Percentiles rank a stretch among this genome's conserved stretches.
Evolutionary conservation across 140 eudicot genomes (phyloP).

Genomic region (Senecio squalidus): DNA sequence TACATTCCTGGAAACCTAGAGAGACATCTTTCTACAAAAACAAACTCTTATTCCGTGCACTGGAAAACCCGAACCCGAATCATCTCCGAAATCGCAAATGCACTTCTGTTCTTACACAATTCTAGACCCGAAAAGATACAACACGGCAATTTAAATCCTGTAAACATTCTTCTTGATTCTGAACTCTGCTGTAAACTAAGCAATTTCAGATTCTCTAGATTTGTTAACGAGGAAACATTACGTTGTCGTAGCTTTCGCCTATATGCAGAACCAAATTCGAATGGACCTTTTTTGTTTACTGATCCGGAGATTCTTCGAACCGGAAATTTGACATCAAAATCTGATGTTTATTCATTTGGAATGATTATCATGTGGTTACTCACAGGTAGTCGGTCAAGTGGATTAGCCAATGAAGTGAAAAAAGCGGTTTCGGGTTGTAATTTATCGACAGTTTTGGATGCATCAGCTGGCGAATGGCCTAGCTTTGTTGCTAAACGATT

Average conservation of each 20-base stretch:
- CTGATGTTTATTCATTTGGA: slow-evolving; percentile 77
- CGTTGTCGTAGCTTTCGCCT: slow-evolving; percentile 66
- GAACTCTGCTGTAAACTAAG: slow-evolving; percentile 52
- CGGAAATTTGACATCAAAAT: slow-evolving; percentile 49
- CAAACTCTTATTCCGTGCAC: slow-evolving; percentile 28
- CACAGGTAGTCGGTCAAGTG: slow-evolving; percentile 46
- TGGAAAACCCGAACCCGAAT: slow-evolving; percentile 70
- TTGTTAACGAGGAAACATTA: slow-evolving; percentile 40
- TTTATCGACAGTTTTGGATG: slow-evolving; percentile 50
- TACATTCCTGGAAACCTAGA: slow-evolving; percentile 55
- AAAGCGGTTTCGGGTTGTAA: slow-evolving; percentile 40
- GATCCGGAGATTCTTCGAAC: slow-evolving; percentile 69
- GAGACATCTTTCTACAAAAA: slow-evolving; percentile 29
- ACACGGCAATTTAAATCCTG: slow-evolving; percentile 74
- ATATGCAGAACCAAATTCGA: slow-evolving; percentile 34
- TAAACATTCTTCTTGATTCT: slow-evolving; percentile 56
- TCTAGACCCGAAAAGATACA: slow-evolving; percentile 45
- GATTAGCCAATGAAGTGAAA: slow-evolving; percentile 42
- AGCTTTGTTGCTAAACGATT: slow-evolving; percentile 56
- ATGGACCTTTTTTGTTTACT: slow-evolving; percentile 42
- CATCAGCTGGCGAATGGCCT: slow-evolving; percentile 84
- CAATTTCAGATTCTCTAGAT: slow-evolving; percentile 51
- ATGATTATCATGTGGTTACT: slow-evolving; percentile 63
- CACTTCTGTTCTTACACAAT: slow-evolving; percentile 63
- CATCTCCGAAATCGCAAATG: slow-evolving; percentile 62